A percentile compares a stretch with the other conserved stretches of the same genome.
These are phyloP conservation scores for Fusarium torulosum DNA, from an alignment of 2,329 filamentous ascomycete genomes.

Conservation along the genomic window DNA sequence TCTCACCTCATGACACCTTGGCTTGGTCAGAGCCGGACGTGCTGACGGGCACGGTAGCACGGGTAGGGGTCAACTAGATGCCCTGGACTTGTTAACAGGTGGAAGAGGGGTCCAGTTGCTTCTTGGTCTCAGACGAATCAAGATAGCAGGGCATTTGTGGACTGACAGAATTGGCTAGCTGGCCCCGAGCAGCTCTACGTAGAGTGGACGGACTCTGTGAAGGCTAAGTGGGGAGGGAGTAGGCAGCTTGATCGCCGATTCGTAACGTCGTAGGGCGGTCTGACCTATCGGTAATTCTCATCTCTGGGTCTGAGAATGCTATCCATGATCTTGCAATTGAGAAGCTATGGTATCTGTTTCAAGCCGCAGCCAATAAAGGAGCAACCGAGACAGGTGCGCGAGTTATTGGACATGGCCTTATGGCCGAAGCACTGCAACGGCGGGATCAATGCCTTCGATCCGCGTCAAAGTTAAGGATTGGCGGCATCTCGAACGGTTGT, in stretches of 20 bases:
- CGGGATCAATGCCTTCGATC: slow-evolving; percentile 18
- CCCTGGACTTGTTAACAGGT: slow-evolving; percentile 17
- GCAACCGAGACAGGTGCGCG: background rate
- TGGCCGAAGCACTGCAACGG: background rate
- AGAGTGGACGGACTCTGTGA: background rate
- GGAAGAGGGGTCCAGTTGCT: slow-evolving; percentile 32
- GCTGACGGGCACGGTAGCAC: background rate
- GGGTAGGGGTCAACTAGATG: slow-evolving; percentile 9
- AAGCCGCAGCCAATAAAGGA: slow-evolving; percentile 5
- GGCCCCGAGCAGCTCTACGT: background rate
- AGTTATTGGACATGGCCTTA: background rate
- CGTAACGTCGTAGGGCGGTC: slow-evolving; percentile 35
- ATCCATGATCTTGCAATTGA: background rate
- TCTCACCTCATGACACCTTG: slow-evolving; percentile 27
- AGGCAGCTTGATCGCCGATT: slow-evolving; percentile 43
- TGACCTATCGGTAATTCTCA: slow-evolving; percentile 25
- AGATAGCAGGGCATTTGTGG: slow-evolving; percentile 23
- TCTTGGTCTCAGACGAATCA: slow-evolving; percentile 13
- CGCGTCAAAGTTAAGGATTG: slow-evolving; percentile 8
- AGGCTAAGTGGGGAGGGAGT: slow-evolving; percentile 17
- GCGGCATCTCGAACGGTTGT: slow-evolving; percentile 13
- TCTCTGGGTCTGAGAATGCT: slow-evolving; percentile 1
- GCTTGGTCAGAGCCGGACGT: background rate
- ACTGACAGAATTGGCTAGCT: background rate
- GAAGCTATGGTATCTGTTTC: slow-evolving; percentile 6